Evolutionary conservation across 1,284 basidiomycete species (phyloP).

Genomic region (Ustilago tritici): DNA sequence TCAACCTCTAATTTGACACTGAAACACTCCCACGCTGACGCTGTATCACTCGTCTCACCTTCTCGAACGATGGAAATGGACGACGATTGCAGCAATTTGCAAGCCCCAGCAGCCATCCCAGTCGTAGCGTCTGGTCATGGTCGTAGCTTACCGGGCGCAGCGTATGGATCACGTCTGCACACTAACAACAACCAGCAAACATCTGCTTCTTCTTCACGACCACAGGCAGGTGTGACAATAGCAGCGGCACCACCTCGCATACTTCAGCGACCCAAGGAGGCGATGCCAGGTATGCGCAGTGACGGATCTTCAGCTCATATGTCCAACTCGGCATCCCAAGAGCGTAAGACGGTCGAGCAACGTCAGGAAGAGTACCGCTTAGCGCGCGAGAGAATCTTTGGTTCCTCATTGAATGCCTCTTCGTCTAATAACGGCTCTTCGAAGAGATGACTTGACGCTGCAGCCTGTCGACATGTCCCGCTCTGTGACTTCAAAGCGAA

Average conservation of each 20-base stretch:
- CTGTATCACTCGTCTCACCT: not conserved
- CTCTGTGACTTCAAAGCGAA: not conserved
- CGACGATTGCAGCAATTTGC: constrained; percentile 25
- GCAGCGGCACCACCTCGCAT: constrained; percentile 43
- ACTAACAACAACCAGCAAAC: constrained; percentile 1
- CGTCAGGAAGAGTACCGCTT: constrained; percentile 49
- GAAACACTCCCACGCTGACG: too few species aligned
- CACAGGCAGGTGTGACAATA: constrained; percentile 6
- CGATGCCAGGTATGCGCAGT: constrained; percentile 38
- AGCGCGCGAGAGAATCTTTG: constrained; percentile 51
- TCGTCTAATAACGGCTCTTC: constrained; percentile 10
- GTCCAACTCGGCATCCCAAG: constrained; percentile 26
- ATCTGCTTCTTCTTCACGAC: not conserved
- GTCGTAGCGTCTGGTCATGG: constrained; percentile 9
- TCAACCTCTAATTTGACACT: not conserved
- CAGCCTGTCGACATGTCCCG: not conserved
- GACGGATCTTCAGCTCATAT: constrained; percentile 20
- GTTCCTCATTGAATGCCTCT: constrained; percentile 7
- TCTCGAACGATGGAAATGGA: not conserved
- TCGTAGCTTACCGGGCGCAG: constrained; percentile 36
- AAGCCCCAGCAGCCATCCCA: constrained; percentile 34
- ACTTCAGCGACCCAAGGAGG: constrained; percentile 43
- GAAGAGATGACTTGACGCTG: not conserved
- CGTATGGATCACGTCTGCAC: constrained; percentile 31
- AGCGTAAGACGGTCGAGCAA: constrained; percentile 50